Evolutionary conservation across 768 basidiomycete species (phyloP).

Genomic region (Suillus ampliporus): DNA sequence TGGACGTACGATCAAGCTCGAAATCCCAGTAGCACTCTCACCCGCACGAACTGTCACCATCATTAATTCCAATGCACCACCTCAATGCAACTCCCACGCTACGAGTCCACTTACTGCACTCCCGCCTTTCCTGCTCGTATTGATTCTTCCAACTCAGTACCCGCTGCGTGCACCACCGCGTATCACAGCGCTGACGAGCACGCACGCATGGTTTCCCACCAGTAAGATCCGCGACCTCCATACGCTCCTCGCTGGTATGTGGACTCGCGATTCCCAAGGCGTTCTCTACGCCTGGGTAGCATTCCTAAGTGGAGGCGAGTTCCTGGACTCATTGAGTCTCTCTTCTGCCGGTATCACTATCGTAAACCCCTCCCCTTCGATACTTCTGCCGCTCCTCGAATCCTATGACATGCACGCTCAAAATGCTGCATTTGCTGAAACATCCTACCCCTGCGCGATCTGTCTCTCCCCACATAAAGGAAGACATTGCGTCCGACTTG

Average conservation of each 20-base stretch:
- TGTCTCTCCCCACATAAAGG: conserved; percentile 81
- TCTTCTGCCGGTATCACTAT: conserved; percentile 45
- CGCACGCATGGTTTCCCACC: conserved; percentile 62
- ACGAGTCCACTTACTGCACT: conserved; percentile 50
- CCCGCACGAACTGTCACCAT: conserved; percentile 47
- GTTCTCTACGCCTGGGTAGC: conserved; percentile 77
- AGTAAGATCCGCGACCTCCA: conserved; percentile 40
- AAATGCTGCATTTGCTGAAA: conserved; percentile 61
- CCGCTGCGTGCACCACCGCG: conserved; percentile 59
- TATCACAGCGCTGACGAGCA: conserved; percentile 58
- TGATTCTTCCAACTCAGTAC: conserved; percentile 59
- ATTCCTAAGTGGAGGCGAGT: conserved; percentile 69
- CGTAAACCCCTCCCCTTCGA: conserved; percentile 59
- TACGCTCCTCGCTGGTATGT: conserved; percentile 54
- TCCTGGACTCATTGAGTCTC: conserved; percentile 52
- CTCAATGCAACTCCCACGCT: conserved; percentile 11
- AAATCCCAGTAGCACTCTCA: conserved; percentile 69
- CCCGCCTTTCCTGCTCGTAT: conserved; percentile 65
- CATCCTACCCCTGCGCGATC: conserved; percentile 74
- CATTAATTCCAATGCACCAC: conserved; percentile 14
- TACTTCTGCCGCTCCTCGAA: conserved; percentile 54
- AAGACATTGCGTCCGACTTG: conserved; percentile 69
- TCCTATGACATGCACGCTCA: conserved; percentile 54
- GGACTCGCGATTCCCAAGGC: conserved; percentile 60
- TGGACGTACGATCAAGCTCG: conserved; percentile 54